Evolutionary conservation across 164 flowering plant genomes (phyloP), one percentile per base, ranked within the genome.

Genomic region (Vitis vinifera): DNA sequence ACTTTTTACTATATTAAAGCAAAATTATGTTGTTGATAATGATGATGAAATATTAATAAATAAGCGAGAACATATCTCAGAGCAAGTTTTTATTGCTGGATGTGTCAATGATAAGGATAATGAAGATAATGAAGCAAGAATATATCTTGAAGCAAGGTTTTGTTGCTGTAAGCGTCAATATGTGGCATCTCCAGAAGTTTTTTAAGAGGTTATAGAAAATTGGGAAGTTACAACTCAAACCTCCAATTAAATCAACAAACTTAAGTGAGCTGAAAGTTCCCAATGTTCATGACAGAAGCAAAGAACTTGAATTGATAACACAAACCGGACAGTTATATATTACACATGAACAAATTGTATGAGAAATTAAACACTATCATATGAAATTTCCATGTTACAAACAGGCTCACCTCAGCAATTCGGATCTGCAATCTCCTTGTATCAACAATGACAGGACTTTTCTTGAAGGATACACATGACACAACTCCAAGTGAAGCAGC

Each of bases 401-500:
- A 61, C 10, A 67, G 10, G 68, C 77, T 85, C 59, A 91, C 98
- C 91, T 92, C 84, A 64, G 89, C 89, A 52, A 76, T 74, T 71
- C 81, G 88, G 73, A 83, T 70, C 19, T 65, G 79, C 70, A 90
- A 70, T 29, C 78, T 75, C 71, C 80, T 89, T 44, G 80, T 79
- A 81, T 95, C 98, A 71, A 92, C 77, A 62, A 81, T 66, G 23
- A 95, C 79, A 16, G 90, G 96, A 76, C 79, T 85, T 76, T 63
- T 76, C 80, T 86, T 86, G 19, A 91, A 80, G 67, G 94, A 88
- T 6, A 82, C 88, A 68, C 73, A 73, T 48, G 91, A 91, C 71
- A 91, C 81, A 72, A 89, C 69, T 68, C 94, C 94, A 76, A 85
- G 90, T 65, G 94, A 95, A 75, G 96, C 88, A 76, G 97, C 96